Evolutionary conservation across 2,329 filamentous ascomycete genomes (phyloP), one percentile per base, ranked within the genome.

Genomic region (Pezicula carpinea): DNA sequence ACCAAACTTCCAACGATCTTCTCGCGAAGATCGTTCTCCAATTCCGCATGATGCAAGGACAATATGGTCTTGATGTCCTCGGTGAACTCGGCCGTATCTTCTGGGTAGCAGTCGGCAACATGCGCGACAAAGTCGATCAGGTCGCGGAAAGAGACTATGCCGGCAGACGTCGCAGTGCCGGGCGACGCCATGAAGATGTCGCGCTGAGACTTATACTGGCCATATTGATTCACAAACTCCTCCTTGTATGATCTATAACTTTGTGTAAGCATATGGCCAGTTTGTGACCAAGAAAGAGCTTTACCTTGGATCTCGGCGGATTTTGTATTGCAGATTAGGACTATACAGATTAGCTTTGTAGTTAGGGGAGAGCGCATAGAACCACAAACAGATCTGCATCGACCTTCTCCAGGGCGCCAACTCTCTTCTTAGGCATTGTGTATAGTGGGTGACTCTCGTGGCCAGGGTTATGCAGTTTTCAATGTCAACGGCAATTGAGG

Each of bases 71-170:
- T 89, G 41, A 99, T 74, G 54, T 96, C 87, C 35, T 83, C 76
- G 18, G 90, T 81, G 57, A 96, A 97, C 8, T 77, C 74, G 44
- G 75, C 75, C 1, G 90, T 91, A 52, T 92, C 79, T 49, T 85
- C 80, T 43, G 89, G 89, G 67, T 95, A 99, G 71, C 89, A 95
- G 63, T 96, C 91, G 64, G 92, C 87, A 52, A 95, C 87, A 69
- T 99, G 93, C 17, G 91, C 84, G 58, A 97, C 84, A 59, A 99
- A 87, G 62, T 97, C 92, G 59, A 99, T 87, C 57, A 96, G 79
- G 62, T 97, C 91, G 60, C 87, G 85, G 59, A 99, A 86, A 11
- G 89, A 89, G 46, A 93, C 82, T 48, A 92, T 75, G 39, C 89
- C 88, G 39, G 85, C 85, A 59, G 85, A 80, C 46, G 88, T 87